phyloP scores from a whole-genome alignment of 2,329 filamentous ascomycete species.

The Ophiostoma sp. region DNA sequence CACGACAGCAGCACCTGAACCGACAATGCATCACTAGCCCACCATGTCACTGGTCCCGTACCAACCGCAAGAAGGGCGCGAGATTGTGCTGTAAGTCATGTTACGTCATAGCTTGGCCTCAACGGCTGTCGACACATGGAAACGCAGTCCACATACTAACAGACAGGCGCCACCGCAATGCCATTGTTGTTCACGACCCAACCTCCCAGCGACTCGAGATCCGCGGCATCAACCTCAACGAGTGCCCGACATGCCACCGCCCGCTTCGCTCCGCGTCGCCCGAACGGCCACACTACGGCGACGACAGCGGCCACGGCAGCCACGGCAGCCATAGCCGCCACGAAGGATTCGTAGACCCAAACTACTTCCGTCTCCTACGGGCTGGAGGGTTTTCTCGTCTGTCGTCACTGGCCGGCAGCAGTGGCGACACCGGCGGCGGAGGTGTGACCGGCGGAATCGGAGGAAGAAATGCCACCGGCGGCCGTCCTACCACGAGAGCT shows the following conservation, averaged over 20 bases:
- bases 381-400: slow-evolving; percentile 41
- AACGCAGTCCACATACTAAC: neutral
- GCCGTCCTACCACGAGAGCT: slow-evolving; percentile 34
- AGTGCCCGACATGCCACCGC: slow-evolving; percentile 89
- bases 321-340: slow-evolving; percentile 32
- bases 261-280: slow-evolving; percentile 51
- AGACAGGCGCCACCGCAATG: slow-evolving; percentile 78
- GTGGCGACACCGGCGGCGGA: neutral
- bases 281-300: slow-evolving; percentile 45
- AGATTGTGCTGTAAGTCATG: slow-evolving; percentile 67
- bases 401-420: neutral
- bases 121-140: too few relatives aligned
- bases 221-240: slow-evolving; percentile 54
- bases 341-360: slow-evolving; percentile 75
- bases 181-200: slow-evolving; percentile 85
- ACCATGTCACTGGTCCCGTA: slow-evolving; percentile 69
- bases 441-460: neutral
- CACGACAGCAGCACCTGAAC: neutral
- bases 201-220: slow-evolving; percentile 80
- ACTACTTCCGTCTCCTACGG: slow-evolving; percentile 93
- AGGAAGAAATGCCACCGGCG: neutral
- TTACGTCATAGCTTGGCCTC: slow-evolving; percentile 24
- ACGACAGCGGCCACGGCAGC: slow-evolving; percentile 28
- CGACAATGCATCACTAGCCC: neutral
- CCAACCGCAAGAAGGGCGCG: slow-evolving; percentile 63